These are phyloP conservation scores for Colletotrichum somersetense DNA, from an alignment of 2,329 filamentous ascomycete species.

Conservation along the genomic window DNA sequence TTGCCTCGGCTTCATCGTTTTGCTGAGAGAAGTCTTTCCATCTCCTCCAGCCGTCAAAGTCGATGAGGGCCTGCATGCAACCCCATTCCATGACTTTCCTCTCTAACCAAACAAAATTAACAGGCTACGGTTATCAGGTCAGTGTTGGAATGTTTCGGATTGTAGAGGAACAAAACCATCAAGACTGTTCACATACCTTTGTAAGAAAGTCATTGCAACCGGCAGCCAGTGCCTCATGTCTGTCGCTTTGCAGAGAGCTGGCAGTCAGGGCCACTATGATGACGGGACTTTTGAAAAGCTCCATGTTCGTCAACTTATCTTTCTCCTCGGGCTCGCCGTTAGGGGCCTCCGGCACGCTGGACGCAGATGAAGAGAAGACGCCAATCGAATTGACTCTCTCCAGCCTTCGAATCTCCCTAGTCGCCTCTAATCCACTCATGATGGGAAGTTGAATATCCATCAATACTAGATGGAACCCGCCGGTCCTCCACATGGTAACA, in stretches of 20 bases:
- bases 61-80: conserved; percentile 98
- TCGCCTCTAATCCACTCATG: conserved; percentile 96
- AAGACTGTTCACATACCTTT: conserved; percentile 72
- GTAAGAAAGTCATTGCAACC: conserved; percentile 99
- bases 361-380: conserved; percentile 80
- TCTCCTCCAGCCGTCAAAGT: conserved; percentile 97
- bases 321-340: conserved; percentile 67
- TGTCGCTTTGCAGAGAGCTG: conserved; percentile 92
- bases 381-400: conserved; percentile 94
- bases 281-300: conserved; percentile 93
- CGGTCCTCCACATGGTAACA: conserved; percentile 90
- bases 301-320: conserved; percentile 75
- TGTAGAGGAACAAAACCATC: neutral
- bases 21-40: conserved; percentile 86
- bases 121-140: conserved; percentile 70
- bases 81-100: conserved; percentile 99
- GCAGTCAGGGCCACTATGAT: conserved; percentile 98
- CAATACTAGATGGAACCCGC: conserved; percentile 94
- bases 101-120: conserved; percentile 97
- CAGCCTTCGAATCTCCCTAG: conserved; percentile 90
- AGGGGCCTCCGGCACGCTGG: conserved; percentile 58
- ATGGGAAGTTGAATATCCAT: conserved; percentile 99
- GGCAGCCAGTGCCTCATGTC: conserved; percentile 92
- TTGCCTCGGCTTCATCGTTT: conserved; percentile 58
- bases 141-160: conserved; percentile 1